Base-by-base conservation (phyloP, 2,329 filamentous ascomycete genomes). In the Neobulgaria alba region DNA sequence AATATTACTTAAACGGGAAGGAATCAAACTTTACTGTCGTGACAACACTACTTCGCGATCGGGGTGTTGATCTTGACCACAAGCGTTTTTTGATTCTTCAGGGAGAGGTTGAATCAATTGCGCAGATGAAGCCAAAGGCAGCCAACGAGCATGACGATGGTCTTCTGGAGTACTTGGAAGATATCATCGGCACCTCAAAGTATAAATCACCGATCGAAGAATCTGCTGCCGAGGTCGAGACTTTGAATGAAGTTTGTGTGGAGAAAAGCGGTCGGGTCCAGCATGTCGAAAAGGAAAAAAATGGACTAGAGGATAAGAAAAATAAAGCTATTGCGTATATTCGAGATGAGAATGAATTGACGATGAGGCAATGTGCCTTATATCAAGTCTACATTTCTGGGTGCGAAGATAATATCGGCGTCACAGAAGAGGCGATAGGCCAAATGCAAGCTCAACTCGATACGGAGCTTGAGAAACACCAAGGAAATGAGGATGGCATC, bases 41-140 rank as follows among this genome's bases (percentile, higher is more conserved):
- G 19, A 95, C 89, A 0, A 86, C 82, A 0, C 69, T 98, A 10
- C 75, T 98, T 7, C 83, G 83, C 42, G 87, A 88, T 16, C 79
- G 85, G 17, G 93, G 92, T 2, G 85, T 98, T 12, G 92, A 98
- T 65, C 72, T 98, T 16, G 92, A 98, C 57, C 92, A 98, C 67
- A 98, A 98, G 66, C 85, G 92, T 45, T 98, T 98, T 66, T 67
- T 98, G 39, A 98, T 98, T 57, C 68, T 98, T 9, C 92, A 98
- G 63, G 92, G 92, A 57, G 92, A 98, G 61, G 92, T 98, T 44
- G 92, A 98, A 62, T 95, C 90, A 0, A 98, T 98, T 59, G 90
- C 92, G 5, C 92, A 96, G 64, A 98, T 98, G 92, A 98, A 98
- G 64, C 74, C 93, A 14, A 98, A 98, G 63, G 92, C 93, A 3